phyloP scores from a whole-genome alignment of 768 basidiomycete genomes.

The Sporobolomyces pararoseus region DNA sequence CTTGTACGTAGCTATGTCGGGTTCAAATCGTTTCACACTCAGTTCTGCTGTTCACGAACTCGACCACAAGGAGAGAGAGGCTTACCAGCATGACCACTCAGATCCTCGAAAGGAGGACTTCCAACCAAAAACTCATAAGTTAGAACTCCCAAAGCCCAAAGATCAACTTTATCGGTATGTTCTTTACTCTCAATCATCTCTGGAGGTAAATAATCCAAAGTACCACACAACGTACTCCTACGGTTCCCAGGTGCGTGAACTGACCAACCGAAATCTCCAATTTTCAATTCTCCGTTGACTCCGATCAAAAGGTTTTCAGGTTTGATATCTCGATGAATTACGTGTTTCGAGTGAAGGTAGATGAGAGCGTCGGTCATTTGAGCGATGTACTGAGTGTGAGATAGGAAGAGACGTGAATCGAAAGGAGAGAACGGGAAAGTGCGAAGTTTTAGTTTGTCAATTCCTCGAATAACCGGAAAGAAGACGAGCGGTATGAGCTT shows the following conservation, averaged over 20 bases:
- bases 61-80: neutral
- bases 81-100: constrained; percentile 69
- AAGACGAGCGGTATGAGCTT: constrained; percentile 29
- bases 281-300: constrained; percentile 93
- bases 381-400: constrained; percentile 69
- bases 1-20: constrained; percentile 71
- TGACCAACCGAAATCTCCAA: constrained; percentile 98
- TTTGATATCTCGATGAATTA: constrained; percentile 98
- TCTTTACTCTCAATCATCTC: constrained; percentile 95
- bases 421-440: neutral
- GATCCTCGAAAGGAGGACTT: constrained; percentile 78
- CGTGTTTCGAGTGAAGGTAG: constrained; percentile 91
- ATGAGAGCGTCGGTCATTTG: constrained; percentile 95
- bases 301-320: constrained; percentile 94
- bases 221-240: constrained; percentile 87
- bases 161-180: constrained; percentile 84
- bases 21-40: no score
- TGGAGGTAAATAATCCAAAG: constrained; percentile 91
- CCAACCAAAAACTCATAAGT: constrained; percentile 92
- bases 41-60: no score
- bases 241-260: constrained; percentile 91
- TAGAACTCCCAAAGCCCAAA: constrained; percentile 96
- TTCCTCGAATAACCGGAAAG: neutral
- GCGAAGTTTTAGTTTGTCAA: no score
- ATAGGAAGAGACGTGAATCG: neutral